Conservation (phyloP, 352 stramenopile species). For the Phytophthora ohioensis region DNA sequence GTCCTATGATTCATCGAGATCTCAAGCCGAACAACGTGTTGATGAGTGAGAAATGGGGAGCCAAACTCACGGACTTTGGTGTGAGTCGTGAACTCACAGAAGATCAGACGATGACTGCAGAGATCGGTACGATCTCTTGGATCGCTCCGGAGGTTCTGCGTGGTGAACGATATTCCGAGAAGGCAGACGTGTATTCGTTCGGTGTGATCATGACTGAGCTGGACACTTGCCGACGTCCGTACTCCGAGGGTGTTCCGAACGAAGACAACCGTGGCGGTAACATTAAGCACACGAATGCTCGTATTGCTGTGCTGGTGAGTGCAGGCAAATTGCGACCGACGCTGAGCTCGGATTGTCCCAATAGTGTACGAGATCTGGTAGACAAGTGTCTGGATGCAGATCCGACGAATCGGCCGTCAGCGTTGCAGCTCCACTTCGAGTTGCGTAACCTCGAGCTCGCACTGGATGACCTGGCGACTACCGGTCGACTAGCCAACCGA, state of each 20-base stretch:
- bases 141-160: conserved; percentile 77
- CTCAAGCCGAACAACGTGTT: conserved; percentile 66
- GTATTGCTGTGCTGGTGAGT: conserved; percentile 68
- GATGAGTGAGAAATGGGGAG: conserved; percentile 48
- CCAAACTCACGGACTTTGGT: conserved; percentile 72
- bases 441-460: conserved; percentile 50
- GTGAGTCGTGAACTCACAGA: conserved; percentile 50
- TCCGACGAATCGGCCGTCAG: conserved; percentile 57
- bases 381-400: conserved; percentile 59
- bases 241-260: conserved; percentile 41
- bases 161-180: conserved; percentile 68
- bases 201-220: conserved; percentile 68
- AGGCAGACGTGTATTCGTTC: conserved; percentile 82
- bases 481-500: conserved; percentile 10
- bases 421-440: conserved; percentile 75
- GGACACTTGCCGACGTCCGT: conserved; percentile 54
- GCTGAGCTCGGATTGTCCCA: conserved; percentile 56
- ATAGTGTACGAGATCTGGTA: conserved; percentile 51
- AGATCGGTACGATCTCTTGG: conserved; percentile 70
- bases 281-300: conserved; percentile 48
- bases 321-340: conserved; percentile 53
- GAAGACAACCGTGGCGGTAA: conserved; percentile 31
- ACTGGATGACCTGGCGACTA: conserved; percentile 31
- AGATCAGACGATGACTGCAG: conserved; percentile 54
- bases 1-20: conserved; percentile 64